These are phyloP conservation scores for Mycena vulgaris DNA, from an alignment of 768 basidiomycete species.

Conservation along the genomic window DNA sequence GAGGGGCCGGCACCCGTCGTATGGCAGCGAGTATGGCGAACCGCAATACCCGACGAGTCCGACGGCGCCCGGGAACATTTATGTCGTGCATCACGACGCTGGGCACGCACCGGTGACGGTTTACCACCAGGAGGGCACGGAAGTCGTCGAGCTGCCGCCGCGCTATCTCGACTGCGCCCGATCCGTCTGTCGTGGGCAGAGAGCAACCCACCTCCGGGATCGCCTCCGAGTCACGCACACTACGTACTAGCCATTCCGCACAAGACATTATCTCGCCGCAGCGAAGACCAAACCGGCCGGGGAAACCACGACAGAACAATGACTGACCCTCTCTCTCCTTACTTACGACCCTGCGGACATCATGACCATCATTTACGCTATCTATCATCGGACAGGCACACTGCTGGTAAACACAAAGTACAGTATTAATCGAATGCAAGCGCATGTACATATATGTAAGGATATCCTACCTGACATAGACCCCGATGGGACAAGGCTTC, in stretches of 20 bases:
- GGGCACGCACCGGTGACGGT: conserved; percentile 72
- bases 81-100: conserved; percentile 76
- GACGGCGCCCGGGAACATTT: conserved; percentile 52
- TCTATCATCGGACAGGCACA: background rate
- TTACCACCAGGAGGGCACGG: conserved; percentile 67
- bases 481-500: conserved; percentile 80
- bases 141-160: conserved; percentile 75
- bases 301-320: conserved; percentile 4
- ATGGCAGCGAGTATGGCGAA: conserved; percentile 23
- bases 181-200: background rate
- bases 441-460: background rate
- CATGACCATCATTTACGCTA: conserved; percentile 2
- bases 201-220: background rate
- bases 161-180: conserved; percentile 59
- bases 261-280: conserved; percentile 11
- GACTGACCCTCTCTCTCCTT: background rate
- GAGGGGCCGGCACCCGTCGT: conserved; percentile 43
- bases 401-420: background rate
- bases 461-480: conserved; percentile 50
- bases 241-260: background rate
- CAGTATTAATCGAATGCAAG: conserved; percentile 2
- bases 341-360: conserved; percentile 7
- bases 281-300: conserved; percentile 25
- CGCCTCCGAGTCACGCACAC: background rate
- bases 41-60: conserved; percentile 10